Conservation (phyloP, 768 basidiomycete species). For the Punctularia strigosozonata region DNA sequence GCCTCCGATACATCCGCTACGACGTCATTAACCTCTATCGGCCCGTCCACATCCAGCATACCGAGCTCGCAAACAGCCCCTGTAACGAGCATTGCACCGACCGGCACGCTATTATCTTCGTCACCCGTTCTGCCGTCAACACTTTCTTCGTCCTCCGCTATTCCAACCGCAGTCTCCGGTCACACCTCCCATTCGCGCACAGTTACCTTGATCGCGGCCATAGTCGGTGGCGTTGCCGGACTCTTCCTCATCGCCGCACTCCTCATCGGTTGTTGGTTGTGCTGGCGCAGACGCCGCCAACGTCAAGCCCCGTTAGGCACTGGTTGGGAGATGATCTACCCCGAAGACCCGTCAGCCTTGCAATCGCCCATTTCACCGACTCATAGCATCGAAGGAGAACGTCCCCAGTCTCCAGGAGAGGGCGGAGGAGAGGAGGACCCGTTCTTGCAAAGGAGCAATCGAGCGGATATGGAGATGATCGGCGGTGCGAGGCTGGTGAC, state of each 20-base stretch:
- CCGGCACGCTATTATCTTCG: no score
- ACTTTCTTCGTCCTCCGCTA: slow-evolving; percentile 8
- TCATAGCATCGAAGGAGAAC: no score
- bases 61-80: no score
- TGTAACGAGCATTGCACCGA: no score
- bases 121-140: no score
- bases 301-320: neutral
- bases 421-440: neutral
- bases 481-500: neutral
- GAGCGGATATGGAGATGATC: neutral
- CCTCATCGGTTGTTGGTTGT: slow-evolving; percentile 1
- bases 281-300: slow-evolving; percentile 5
- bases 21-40: slow-evolving; percentile 15
- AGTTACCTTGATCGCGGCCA: slow-evolving; percentile 9
- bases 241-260: neutral
- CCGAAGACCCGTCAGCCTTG: neutral
- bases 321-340: neutral
- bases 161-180: slow-evolving; percentile 8
- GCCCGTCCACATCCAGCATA: slow-evolving; percentile 15
- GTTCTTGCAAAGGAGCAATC: neutral
- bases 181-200: slow-evolving; percentile 5
- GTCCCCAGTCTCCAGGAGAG: neutral
- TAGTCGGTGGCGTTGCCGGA: neutral
- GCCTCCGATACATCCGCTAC: slow-evolving; percentile 17
- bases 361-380: no score